Percentiles rank a stretch among this genome's conserved stretches.
phyloP scores from a whole-genome alignment of 2,329 filamentous ascomycete genomes.

The Ascochyta koolunga region DNA sequence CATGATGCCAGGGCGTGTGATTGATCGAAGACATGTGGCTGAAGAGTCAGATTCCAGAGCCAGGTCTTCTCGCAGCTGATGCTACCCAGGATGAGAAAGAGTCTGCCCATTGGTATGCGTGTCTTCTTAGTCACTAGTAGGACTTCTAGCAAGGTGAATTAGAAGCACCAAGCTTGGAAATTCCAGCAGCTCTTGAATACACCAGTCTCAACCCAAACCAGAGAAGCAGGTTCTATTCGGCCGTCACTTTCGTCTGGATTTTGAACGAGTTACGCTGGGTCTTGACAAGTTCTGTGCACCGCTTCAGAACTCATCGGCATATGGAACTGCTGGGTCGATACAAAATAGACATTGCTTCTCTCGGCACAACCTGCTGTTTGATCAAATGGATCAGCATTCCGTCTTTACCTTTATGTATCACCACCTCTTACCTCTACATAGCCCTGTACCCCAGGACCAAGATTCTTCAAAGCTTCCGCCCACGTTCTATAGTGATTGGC shows the following conservation, averaged over 20 bases:
- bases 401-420: conserved; percentile 34
- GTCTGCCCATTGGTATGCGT: not conserved
- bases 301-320: conserved; percentile 6
- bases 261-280: conserved; percentile 36
- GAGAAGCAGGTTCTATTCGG: conserved; percentile 30
- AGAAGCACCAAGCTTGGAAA: not conserved
- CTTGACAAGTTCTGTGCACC: conserved; percentile 22
- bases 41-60: conserved; percentile 17
- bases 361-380: conserved; percentile 16
- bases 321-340: conserved; percentile 1
- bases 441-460: conserved; percentile 21
- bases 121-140: not conserved
- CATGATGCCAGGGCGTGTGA: conserved; percentile 33
- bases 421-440: conserved; percentile 29
- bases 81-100: not conserved
- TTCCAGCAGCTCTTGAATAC: conserved; percentile 9
- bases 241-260: conserved; percentile 28
- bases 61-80: conserved; percentile 23
- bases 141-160: conserved; percentile 2
- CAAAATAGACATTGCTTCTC: not conserved
- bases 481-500: conserved; percentile 23
- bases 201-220: conserved; percentile 26
- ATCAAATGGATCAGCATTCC: conserved; percentile 27
- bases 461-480: conserved; percentile 21
- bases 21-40: conserved; percentile 32